Conservation (phyloP, 805 yeast species). For the Candida ovalis region DNA sequence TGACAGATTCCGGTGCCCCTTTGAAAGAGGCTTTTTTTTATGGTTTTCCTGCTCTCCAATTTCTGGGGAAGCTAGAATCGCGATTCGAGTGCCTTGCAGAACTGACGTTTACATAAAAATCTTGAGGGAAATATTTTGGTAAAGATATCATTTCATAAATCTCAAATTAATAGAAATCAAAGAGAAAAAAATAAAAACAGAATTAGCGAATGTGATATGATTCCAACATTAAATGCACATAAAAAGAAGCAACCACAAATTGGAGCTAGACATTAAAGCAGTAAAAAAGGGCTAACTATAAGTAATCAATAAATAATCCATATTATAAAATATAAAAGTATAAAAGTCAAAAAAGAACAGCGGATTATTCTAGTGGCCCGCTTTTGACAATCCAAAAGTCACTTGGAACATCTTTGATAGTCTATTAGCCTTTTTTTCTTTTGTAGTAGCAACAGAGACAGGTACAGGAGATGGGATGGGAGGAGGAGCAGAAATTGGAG, state of each 20-base stretch:
- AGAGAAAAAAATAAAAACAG: neutral
- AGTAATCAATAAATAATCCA: no score
- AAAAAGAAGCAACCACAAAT: neutral
- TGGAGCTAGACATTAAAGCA: neutral
- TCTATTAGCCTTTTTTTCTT: constrained; percentile 17
- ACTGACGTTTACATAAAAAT: no score
- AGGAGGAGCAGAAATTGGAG: neutral
- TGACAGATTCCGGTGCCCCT: no score
- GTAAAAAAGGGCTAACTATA: neutral
- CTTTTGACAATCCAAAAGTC: constrained; percentile 22
- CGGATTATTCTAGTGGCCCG: constrained; percentile 1
- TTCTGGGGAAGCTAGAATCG: no score
- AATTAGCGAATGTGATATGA: neutral
- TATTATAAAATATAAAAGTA: neutral
- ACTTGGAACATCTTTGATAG: constrained; percentile 23
- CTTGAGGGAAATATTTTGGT: no score
- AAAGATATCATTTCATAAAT: no score
- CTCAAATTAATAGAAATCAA: neutral
- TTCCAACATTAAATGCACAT: no score
- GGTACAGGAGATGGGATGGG: neutral
- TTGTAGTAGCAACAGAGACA: neutral
- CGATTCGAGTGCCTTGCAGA: no score
- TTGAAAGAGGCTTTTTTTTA: no score
- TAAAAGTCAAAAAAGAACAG: neutral
- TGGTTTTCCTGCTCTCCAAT: no score